Evolutionary conservation across 1,139 yeast species (phyloP).

Genomic region (Yamadazyma membranifaciens): DNA sequence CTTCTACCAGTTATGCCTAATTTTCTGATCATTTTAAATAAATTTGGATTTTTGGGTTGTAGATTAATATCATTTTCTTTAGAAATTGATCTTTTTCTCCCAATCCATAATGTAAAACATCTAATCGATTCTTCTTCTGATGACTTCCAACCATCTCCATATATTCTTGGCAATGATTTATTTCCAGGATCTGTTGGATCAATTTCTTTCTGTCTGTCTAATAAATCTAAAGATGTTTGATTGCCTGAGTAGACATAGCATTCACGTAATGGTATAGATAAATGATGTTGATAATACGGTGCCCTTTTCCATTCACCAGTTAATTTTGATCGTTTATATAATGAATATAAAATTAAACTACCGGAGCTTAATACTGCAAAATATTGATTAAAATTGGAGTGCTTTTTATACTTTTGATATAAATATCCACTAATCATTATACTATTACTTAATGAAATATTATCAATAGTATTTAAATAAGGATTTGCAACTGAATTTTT

Average conservation of each 20-base stretch:
- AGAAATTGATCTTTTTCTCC: slow-evolving; percentile 51
- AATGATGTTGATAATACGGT: slow-evolving; percentile 44
- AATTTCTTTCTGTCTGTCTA: slow-evolving; percentile 44
- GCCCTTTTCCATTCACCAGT: slow-evolving; percentile 47
- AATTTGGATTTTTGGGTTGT: slow-evolving; percentile 38
- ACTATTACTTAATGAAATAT: slow-evolving; percentile 58
- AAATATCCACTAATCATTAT: slow-evolving; percentile 62
- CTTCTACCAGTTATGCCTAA: slow-evolving; percentile 69
- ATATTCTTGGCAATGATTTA: slow-evolving; percentile 65
- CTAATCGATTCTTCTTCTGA: slow-evolving; percentile 70
- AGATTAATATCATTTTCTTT: slow-evolving; percentile 36
- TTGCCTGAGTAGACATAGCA: slow-evolving; percentile 79
- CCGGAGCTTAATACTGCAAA: slow-evolving; percentile 73
- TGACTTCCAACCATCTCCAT: slow-evolving; percentile 82
- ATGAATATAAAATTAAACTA: slow-evolving; percentile 50
- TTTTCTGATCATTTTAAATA: slow-evolving; percentile 43
- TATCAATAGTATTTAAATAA: slow-evolving; percentile 50
- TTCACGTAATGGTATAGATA: slow-evolving; percentile 59
- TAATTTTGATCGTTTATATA: slow-evolving; percentile 43
- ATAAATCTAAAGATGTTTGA: slow-evolving; percentile 55
- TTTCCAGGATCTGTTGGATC: slow-evolving; percentile 54
- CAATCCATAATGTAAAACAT: slow-evolving; percentile 85
- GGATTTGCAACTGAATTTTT: slow-evolving; percentile 55
- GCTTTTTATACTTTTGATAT: slow-evolving; percentile 68
- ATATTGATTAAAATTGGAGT: slow-evolving; percentile 58